phyloP scores from a whole-genome alignment of 805 yeast species.

The Schizosaccharomyces octosporus region DNA sequence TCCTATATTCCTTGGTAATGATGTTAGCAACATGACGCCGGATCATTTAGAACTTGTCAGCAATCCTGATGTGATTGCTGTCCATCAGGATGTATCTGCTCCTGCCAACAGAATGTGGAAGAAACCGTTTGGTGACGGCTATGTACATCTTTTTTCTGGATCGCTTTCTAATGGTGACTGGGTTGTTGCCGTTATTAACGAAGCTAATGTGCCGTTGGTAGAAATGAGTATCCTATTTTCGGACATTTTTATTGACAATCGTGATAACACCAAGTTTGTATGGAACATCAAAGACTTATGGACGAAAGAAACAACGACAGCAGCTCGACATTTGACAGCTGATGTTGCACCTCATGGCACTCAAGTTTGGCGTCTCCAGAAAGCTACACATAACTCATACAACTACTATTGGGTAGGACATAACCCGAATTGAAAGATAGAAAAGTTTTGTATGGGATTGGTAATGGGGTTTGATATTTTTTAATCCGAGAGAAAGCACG shows the following conservation, averaged over 20 bases:
- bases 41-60: conserved; percentile 9
- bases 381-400: background rate
- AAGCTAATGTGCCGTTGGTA: background rate
- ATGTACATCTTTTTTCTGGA: background rate
- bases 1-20: conserved; percentile 14
- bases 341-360: background rate
- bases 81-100: background rate
- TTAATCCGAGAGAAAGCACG: too few species aligned
- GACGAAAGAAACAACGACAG: background rate
- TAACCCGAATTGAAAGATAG: too few species aligned
- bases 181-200: background rate
- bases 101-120: background rate
- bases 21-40: conserved; percentile 9
- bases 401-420: too few species aligned
- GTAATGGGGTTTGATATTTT: too few species aligned
- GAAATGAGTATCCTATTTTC: background rate
- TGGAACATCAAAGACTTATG: background rate
- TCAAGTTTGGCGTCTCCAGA: background rate
- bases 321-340: background rate
- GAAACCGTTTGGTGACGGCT: background rate
- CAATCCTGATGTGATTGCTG: background rate
- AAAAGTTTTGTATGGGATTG: too few species aligned
- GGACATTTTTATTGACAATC: background rate
- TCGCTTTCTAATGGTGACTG: background rate
- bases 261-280: background rate